Percentiles rank a stretch among this genome's conserved stretches.
Conservation (phyloP, 768 basidiomycete species). For the Candolleomyces eurysporus region DNA sequence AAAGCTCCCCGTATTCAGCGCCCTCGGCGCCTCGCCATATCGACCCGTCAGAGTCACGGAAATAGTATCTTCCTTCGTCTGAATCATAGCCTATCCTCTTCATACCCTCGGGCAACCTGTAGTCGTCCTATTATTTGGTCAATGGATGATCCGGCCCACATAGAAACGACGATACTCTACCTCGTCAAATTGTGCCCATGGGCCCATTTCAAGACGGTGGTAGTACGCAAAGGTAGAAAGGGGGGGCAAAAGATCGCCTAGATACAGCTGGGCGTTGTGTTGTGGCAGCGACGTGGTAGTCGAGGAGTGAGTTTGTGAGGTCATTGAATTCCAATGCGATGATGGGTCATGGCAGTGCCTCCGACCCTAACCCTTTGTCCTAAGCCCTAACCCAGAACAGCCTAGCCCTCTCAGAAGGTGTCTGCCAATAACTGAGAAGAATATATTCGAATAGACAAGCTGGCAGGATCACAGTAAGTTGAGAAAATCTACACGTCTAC, state of each 20-base stretch:
- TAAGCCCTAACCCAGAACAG: too few species aligned
- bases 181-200: constrained; percentile 48
- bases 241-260: too few species aligned
- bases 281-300: constrained; percentile 1
- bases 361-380: too few species aligned
- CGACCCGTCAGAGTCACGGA: constrained; percentile 53
- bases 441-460: too few species aligned
- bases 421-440: too few species aligned
- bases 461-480: too few species aligned
- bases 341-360: too few species aligned
- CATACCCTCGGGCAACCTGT: constrained; percentile 55
- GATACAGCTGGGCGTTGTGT: neutral
- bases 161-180: constrained; percentile 20
- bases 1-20: constrained; percentile 59
- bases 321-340: too few species aligned
- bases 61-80: constrained; percentile 66
- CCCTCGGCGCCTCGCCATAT: constrained; percentile 61
- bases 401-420: too few species aligned
- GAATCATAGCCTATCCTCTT: constrained; percentile 75
- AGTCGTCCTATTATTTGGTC: constrained; percentile 39
- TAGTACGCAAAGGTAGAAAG: neutral
- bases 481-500: too few species aligned
- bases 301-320: too few species aligned
- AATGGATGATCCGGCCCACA: neutral
- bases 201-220: constrained; percentile 23